These are phyloP conservation scores for Clarireedia hainanense DNA, from an alignment of 2,329 filamentous ascomycete species.

Conservation along the genomic window DNA sequence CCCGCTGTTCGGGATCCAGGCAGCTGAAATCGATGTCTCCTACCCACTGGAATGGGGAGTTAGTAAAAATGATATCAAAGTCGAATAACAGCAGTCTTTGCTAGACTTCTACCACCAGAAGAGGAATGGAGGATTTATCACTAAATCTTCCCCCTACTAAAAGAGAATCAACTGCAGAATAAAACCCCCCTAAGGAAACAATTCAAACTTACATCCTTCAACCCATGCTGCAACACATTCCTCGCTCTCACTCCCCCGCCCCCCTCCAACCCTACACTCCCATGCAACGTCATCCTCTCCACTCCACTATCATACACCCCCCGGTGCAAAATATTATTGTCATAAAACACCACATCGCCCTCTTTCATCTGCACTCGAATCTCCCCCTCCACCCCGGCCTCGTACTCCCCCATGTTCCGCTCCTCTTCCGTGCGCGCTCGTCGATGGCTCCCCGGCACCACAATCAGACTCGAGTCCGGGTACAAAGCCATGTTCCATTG, in stretches of 20 bases:
- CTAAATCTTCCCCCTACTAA: background rate
- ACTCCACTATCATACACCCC: constrained; percentile 53
- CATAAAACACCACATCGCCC: constrained; percentile 79
- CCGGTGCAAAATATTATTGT: constrained; percentile 79
- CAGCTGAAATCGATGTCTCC: constrained; percentile 46
- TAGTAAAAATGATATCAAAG: background rate
- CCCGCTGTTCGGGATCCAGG: constrained; percentile 32
- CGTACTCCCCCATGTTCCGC: constrained; percentile 58
- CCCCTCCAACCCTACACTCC: constrained; percentile 55
- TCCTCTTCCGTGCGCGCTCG: constrained; percentile 64
- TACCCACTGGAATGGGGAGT: constrained; percentile 41
- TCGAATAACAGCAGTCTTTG: too few relatives aligned
- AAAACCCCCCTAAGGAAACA: background rate
- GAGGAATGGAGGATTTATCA: too few relatives aligned
- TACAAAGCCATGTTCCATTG: constrained; percentile 85
- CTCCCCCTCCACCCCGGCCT: constrained; percentile 53
- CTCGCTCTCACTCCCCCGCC: constrained; percentile 52
- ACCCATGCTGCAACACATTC: constrained; percentile 69
- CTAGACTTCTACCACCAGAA: too few relatives aligned
- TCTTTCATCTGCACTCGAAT: constrained; percentile 57
- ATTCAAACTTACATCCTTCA: constrained; percentile 38
- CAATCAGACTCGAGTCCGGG: constrained; percentile 64
- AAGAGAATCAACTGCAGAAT: background rate
- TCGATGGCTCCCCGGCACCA: constrained; percentile 69
- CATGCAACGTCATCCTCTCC: constrained; percentile 65